Base-by-base conservation (phyloP, 2,329 filamentous ascomycete genomes). In the Fusarium papillatum region DNA sequence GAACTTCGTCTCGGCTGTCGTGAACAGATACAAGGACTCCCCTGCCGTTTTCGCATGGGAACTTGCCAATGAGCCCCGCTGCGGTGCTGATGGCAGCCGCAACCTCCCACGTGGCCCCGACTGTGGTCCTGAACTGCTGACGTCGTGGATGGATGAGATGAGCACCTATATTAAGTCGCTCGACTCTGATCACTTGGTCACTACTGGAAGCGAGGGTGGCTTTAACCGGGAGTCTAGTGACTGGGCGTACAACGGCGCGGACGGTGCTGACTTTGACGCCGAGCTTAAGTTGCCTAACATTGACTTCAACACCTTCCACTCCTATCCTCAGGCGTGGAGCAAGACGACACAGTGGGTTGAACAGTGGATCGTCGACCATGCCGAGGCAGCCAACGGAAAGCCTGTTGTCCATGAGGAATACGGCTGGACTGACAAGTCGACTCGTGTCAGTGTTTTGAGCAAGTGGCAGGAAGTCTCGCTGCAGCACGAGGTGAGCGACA, bases 31-130 rank as follows among this genome's bases (percentile, higher is more conserved):
- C 83, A 88, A 85, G 57, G 84, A 86, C 72, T 92, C 90, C 0
- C 83, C 89, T 0, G 88, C 92, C 0, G 87, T 94, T 59, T 90
- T 94, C 74, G 90, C 91, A 0, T 94, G 92, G 92, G 92, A 94
- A 78, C 84, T 94, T 2, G 90, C 87, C 68, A 94, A 94, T 75
- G 92, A 94, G 71, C 86, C 86, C 24, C 86, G 87, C 69, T 89
- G 87, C 79, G 86, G 86, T 26, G 87, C 84, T 29, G 86, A 88
- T 64, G 82, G 78, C 9, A 77, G 76, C 10, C 87, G 87, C 69
- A 88, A 88, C 78, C 84, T 88, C 0, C 86, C 86, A 2, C 81
- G 82, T 2, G 85, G 85, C 39, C 72, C 76, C 0, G 75, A 80
- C 74, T 88, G 87, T 77, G 83, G 80, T 1, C 81, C 88, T 0